Conservation (phyloP, 352 stramenopile genomes). For the Pseudoperonospora humuli region DNA sequence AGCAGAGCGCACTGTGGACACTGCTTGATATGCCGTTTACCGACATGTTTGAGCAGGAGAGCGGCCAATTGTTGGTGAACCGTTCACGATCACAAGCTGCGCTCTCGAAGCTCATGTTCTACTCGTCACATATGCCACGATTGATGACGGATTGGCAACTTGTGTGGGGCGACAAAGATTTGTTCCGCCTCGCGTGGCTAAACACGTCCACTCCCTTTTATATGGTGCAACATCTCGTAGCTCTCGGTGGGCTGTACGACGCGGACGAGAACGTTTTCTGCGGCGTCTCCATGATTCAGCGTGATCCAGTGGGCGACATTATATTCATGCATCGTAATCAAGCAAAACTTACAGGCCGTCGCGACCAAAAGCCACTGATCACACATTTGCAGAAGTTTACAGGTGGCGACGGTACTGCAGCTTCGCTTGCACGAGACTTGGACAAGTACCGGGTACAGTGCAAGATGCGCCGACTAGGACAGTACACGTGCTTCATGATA, state of each 20-base stretch:
- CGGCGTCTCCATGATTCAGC: constrained; percentile 75
- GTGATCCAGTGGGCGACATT: constrained; percentile 56
- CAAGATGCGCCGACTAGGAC: constrained; percentile 46
- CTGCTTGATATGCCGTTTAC: constrained; percentile 77
- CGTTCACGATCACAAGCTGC: constrained; percentile 27
- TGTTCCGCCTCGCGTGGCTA: constrained; percentile 75
- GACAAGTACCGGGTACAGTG: constrained; percentile 70
- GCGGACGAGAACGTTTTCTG: constrained; percentile 53
- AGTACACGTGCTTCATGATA: constrained; percentile 61
- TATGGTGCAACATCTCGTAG: constrained; percentile 50
- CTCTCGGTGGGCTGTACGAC: constrained; percentile 47
- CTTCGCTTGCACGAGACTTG: constrained; percentile 39
- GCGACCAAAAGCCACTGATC: constrained; percentile 49
- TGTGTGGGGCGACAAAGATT: constrained; percentile 61
- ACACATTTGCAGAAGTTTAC: constrained; percentile 75
- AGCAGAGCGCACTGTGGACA: constrained; percentile 60
- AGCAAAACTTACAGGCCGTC: constrained; percentile 58
- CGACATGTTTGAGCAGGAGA: constrained; percentile 85
- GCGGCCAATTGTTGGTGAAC: constrained; percentile 68
- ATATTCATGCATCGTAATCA: constrained; percentile 81
- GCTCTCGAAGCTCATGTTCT: constrained; percentile 76
- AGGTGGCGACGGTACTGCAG: constrained; percentile 47
- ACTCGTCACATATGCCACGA: constrained; percentile 45
- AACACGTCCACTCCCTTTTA: constrained; percentile 66
- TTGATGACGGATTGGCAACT: constrained; percentile 59